Evolutionary conservation across 495 filamentous ascomycete genomes (phyloP).

Genomic region (Penicillium tannophilum): DNA sequence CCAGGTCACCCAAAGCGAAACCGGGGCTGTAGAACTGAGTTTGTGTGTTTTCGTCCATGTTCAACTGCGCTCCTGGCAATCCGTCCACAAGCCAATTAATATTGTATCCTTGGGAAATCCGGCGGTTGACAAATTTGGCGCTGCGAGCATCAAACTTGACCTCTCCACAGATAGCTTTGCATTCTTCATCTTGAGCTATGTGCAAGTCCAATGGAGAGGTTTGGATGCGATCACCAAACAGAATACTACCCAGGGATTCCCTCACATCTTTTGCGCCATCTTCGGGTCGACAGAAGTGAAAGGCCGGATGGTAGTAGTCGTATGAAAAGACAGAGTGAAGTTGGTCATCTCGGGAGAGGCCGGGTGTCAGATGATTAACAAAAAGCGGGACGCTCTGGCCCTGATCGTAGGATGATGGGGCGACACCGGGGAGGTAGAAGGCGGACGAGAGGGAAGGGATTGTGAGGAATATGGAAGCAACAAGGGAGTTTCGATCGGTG

Average conservation of each 20-base stretch:
- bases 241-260: slow-evolving; percentile 91
- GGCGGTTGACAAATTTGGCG: slow-evolving; percentile 77
- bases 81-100: slow-evolving; percentile 97
- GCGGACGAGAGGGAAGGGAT: slow-evolving; percentile 60
- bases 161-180: slow-evolving; percentile 72
- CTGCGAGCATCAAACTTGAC: slow-evolving; percentile 66
- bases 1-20: slow-evolving; percentile 75
- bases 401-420: slow-evolving; percentile 83
- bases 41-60: slow-evolving; percentile 69
- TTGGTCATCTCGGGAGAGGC: slow-evolving; percentile 74
- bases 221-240: slow-evolving; percentile 95
- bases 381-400: slow-evolving; percentile 80
- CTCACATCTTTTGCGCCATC: slow-evolving; percentile 72
- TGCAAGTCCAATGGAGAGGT: slow-evolving; percentile 86
- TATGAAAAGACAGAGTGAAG: slow-evolving; percentile 89
- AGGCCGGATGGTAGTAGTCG: slow-evolving; percentile 89
- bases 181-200: slow-evolving; percentile 83
- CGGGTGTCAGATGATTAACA: slow-evolving; percentile 90
- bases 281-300: slow-evolving; percentile 83
- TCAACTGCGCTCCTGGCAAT: slow-evolving; percentile 81
- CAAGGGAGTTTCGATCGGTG: slow-evolving; percentile 31
- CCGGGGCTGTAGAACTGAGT: slow-evolving; percentile 83
- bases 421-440: slow-evolving; percentile 96
- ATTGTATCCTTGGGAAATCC: slow-evolving; percentile 80
- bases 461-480: slow-evolving; percentile 34